These are phyloP conservation scores for Schizosaccharomyces lindneri DNA, from an alignment of 805 yeast species.

Conservation along the genomic window DNA sequence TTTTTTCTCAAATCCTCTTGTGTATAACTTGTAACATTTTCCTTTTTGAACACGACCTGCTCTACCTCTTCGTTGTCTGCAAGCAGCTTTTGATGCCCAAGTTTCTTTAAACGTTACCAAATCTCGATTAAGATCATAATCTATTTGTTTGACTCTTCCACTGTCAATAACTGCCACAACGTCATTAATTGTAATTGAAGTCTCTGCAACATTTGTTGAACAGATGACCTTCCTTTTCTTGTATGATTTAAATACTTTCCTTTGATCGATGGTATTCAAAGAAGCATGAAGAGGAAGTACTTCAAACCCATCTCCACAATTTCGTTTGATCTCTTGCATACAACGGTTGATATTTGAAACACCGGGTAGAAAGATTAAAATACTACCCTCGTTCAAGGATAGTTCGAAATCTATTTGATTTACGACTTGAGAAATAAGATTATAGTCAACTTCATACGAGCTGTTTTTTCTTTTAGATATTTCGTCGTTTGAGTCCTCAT, in stretches of 20 bases:
- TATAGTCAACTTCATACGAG: constrained; percentile 31
- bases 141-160: constrained; percentile 60
- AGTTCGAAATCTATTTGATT: constrained; percentile 27
- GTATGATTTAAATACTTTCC: constrained; percentile 34
- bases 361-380: constrained; percentile 73
- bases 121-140: constrained; percentile 41
- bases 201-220: constrained; percentile 86
- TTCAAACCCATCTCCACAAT: constrained; percentile 16
- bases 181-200: constrained; percentile 89
- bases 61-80: constrained; percentile 80
- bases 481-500: background rate
- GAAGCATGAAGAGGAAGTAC: constrained; percentile 74
- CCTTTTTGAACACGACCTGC: constrained; percentile 90
- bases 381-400: constrained; percentile 21
- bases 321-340: constrained; percentile 18
- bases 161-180: constrained; percentile 76
- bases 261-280: constrained; percentile 57
- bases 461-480: constrained; percentile 4
- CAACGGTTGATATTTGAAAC: constrained; percentile 61
- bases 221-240: constrained; percentile 56
- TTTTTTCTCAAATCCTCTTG: constrained; percentile 29
- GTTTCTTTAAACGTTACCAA: constrained; percentile 48
- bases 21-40: constrained; percentile 53
- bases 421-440: constrained; percentile 36
- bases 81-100: constrained; percentile 81